Conservation (phyloP, 2,329 filamentous ascomycete genomes). For the Exophiala oligosperma region DNA sequence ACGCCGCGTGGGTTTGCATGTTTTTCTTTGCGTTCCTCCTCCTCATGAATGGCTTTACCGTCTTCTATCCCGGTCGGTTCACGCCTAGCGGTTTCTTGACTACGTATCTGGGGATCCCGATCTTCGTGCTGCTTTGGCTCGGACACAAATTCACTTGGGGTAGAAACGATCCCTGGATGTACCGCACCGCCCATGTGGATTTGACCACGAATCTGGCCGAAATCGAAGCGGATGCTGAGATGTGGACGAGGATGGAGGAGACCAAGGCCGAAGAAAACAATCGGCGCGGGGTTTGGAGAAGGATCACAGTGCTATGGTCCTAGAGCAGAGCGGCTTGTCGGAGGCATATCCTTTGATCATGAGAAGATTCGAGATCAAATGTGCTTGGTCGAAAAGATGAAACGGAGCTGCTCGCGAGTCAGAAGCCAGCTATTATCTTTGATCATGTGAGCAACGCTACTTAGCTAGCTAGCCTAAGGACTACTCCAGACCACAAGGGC, state of each 20-base stretch:
- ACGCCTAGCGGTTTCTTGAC: conserved; percentile 63
- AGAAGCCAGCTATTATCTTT: too few relatives aligned
- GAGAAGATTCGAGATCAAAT: too few relatives aligned
- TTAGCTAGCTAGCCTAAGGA: too few relatives aligned
- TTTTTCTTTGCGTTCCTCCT: conserved; percentile 59
- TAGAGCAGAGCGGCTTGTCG: too few relatives aligned
- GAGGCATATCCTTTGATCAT: too few relatives aligned
- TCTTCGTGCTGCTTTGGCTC: conserved; percentile 57
- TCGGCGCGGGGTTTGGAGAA: neutral
- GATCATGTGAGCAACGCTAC: too few relatives aligned
- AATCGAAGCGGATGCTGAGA: conserved; percentile 41
- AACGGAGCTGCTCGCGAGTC: too few relatives aligned
- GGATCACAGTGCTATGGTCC: neutral
- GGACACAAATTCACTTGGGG: conserved; percentile 47
- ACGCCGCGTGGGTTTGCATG: conserved; percentile 62
- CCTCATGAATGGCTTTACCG: conserved; percentile 68
- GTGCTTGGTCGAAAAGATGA: too few relatives aligned
- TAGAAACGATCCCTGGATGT: conserved; percentile 52
- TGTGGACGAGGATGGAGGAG: neutral
- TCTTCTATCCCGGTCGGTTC: conserved; percentile 68
- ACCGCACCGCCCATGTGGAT: conserved; percentile 50
- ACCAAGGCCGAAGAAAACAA: neutral
- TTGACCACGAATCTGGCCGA: conserved; percentile 53
- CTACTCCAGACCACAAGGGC: too few relatives aligned
- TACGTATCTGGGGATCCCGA: conserved; percentile 63